Evolutionary conservation across 352 stramenopile genomes (phyloP), one percentile per base, ranked within the genome.

Genomic region (Globisporangium orthogonon): DNA sequence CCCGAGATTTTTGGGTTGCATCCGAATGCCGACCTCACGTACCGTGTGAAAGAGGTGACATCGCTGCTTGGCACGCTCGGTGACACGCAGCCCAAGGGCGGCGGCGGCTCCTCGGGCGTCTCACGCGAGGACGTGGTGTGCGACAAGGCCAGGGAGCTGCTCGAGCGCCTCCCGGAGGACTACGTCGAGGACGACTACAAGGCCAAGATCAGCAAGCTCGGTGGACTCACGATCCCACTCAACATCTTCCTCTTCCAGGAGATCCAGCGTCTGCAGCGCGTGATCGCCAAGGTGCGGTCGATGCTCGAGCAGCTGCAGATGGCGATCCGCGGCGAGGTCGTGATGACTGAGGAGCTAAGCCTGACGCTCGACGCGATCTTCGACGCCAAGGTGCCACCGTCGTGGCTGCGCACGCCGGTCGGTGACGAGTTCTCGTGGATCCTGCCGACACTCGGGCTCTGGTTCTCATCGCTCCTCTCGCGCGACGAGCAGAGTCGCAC

Each of bases 161-260:
- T 98, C 1, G 86, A 96, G 30, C 69, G 93, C 5, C 74, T 99
- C 52, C 96, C 96, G 10, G 93, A 98, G 50, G 93, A 99, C 69
- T 99, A 98, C 73, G 84, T 94, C 52, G 95, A 98, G 66, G 97
- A 99, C 66, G 95, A 98, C 59, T 98, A 98, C 80, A 98, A 98
- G 62, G 79, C 79, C 54, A 98, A 98, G 71, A 98, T 99, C 64
- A 89, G 94, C 65, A 98, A 98, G 64, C 66, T 98, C 3, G 95
- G 95, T 3, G 97, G 97, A 0, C 88, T 99, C 48, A 88, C 89
- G 50, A 92, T 98, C 51, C 96, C 97, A 28, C 83, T 99, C 58
- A 99, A 99, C 61, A 98, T 99, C 55, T 99, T 99, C 69, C 73
- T 99, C 28, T 99, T 98, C 78, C 95, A 98, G 78, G 97, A 99